Percentiles rank a stretch among this genome's conserved stretches.
phyloP scores from a whole-genome alignment of 2,329 filamentous ascomycete species.

The Botrytis elliptica region DNA sequence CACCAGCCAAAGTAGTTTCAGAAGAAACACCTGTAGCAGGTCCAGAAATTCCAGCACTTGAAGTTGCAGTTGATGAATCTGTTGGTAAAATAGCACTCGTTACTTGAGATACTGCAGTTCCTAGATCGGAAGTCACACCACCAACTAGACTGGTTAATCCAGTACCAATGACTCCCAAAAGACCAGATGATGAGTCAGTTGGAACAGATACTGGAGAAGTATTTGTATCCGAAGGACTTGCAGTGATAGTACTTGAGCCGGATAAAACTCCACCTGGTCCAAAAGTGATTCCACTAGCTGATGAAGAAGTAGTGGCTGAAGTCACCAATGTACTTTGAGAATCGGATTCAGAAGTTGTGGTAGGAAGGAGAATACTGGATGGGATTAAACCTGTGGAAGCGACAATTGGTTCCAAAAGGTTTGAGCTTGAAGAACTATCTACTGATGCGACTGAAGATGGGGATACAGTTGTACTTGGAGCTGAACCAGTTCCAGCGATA shows the following conservation, averaged over 20 bases:
- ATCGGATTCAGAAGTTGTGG: constrained; percentile 7
- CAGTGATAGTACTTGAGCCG: constrained; percentile 6
- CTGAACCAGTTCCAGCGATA: background rate
- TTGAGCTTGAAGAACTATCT: constrained; percentile 10
- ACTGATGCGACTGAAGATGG: background rate
- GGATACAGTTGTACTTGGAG: background rate
- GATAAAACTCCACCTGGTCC: constrained; percentile 36
- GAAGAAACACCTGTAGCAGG: constrained; percentile 12
- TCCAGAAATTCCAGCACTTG: background rate
- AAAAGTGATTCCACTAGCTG: constrained; percentile 34
- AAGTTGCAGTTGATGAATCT: background rate
- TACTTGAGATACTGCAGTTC: constrained; percentile 16
- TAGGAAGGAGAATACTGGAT: constrained; percentile 24
- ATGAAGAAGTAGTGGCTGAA: constrained; percentile 23
- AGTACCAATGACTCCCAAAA: constrained; percentile 8
- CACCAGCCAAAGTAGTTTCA: constrained; percentile 1
- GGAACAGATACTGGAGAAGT: constrained; percentile 22
- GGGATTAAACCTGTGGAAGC: constrained; percentile 24
- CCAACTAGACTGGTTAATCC: constrained; percentile 8
- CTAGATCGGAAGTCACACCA: constrained; percentile 4
- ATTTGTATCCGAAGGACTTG: constrained; percentile 19
- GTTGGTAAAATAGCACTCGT: constrained; percentile 16
- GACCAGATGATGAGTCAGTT: constrained; percentile 17
- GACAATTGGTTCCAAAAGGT: constrained; percentile 21
- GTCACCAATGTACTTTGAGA: constrained; percentile 7